These are phyloP conservation scores for Petunia hybrid DNA, from an alignment of 305 asterid genomes.

Conservation along the genomic window DNA sequence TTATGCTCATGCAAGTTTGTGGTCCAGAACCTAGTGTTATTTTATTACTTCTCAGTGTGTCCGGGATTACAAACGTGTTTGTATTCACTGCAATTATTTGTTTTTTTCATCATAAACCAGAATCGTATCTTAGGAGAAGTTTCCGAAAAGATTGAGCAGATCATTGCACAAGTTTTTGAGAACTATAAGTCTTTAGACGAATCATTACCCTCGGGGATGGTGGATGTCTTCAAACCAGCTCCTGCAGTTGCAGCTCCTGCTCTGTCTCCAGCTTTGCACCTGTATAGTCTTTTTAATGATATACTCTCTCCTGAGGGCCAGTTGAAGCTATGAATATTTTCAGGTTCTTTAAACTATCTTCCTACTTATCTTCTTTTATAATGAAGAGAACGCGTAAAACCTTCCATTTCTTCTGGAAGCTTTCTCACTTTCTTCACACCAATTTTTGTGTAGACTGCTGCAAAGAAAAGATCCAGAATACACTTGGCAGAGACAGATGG, in stretches of 20 bases:
- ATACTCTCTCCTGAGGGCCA: constrained; percentile 81
- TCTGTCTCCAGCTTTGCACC: constrained; percentile 75
- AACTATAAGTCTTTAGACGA: constrained; percentile 92
- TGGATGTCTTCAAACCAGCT: constrained; percentile 73
- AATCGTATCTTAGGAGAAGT: constrained; percentile 86
- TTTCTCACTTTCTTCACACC: constrained; percentile 14
- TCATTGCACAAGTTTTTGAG: constrained; percentile 71
- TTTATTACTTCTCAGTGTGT: constrained; percentile 13
- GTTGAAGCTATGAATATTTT: constrained; percentile 79
- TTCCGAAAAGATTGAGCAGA: constrained; percentile 76
- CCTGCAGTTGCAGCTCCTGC: constrained; percentile 80
- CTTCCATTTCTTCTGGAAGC: constrained; percentile 26
- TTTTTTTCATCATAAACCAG: constrained; percentile 45
- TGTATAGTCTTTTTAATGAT: constrained; percentile 82
- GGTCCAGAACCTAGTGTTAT: not conserved
- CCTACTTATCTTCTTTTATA: not conserved
- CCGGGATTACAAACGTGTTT: constrained; percentile 6
- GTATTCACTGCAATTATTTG: not conserved
- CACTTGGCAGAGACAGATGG: constrained; percentile 91
- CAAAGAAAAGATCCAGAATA: constrained; percentile 83
- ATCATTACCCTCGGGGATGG: constrained; percentile 68
- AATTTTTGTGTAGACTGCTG: constrained; percentile 67
- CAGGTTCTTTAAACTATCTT: constrained; percentile 57
- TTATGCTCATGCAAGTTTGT: constrained; percentile 25
- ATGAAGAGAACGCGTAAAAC: constrained; percentile 2